Percentiles rank a stretch among this genome's conserved stretches.
Evolutionary conservation across 1,139 yeast species (phyloP).

Genomic region (Yamadazyma pseudoaaseri): DNA sequence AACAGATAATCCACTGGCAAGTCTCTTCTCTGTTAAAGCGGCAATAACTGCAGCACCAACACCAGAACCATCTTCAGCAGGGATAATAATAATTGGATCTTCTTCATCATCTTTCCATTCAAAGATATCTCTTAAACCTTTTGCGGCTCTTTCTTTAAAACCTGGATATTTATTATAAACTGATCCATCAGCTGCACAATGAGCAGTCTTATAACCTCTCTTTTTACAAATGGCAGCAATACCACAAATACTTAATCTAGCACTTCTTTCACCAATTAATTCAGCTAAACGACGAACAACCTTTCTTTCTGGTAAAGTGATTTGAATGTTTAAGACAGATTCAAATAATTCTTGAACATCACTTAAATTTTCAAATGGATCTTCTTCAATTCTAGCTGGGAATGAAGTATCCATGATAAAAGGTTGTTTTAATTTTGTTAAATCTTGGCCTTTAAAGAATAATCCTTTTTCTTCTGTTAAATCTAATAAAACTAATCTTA

Average conservation of each 20-base stretch:
- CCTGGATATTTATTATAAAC: constrained; percentile 92
- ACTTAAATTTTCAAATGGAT: constrained; percentile 81
- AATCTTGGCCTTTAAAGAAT: constrained; percentile 69
- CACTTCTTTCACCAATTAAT: constrained; percentile 87
- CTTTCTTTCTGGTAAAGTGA: constrained; percentile 79
- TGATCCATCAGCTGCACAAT: constrained; percentile 97
- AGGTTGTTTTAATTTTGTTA: constrained; percentile 52
- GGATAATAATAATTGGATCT: constrained; percentile 78
- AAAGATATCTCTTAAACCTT: constrained; percentile 85
- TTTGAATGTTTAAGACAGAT: constrained; percentile 54
- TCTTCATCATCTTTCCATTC: constrained; percentile 70
- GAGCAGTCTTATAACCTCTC: constrained; percentile 74
- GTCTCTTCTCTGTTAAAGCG: constrained; percentile 82
- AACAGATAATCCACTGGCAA: constrained; percentile 68
- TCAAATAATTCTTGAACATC: constrained; percentile 71
- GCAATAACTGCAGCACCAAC: constrained; percentile 98
- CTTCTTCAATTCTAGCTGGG: constrained; percentile 85
- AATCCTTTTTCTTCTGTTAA: constrained; percentile 57
- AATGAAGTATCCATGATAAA: constrained; percentile 86
- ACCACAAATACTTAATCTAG: constrained; percentile 92
- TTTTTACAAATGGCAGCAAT: constrained; percentile 92
- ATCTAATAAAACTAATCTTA: constrained; percentile 79
- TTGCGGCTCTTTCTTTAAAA: constrained; percentile 85
- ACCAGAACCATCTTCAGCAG: constrained; percentile 98
- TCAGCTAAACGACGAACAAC: constrained; percentile 82